These are phyloP conservation scores for Cupressus sempervirens DNA, from an alignment of 75 land plant species.

Conservation along the genomic window DNA sequence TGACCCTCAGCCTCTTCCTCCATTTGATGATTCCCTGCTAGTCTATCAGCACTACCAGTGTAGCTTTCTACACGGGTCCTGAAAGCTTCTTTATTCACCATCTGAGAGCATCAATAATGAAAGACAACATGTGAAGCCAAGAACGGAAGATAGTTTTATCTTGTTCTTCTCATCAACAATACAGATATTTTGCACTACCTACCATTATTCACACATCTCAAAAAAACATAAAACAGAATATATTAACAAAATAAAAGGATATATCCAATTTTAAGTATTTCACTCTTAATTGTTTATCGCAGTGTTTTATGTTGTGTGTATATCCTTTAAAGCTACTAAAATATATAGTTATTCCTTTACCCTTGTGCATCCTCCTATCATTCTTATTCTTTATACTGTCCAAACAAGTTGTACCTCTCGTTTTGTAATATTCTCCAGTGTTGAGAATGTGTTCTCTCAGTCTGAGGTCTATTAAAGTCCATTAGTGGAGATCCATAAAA, in stretches of 20 bases:
- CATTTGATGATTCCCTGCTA: not conserved
- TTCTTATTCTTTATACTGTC: not conserved
- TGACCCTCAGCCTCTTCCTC: not conserved
- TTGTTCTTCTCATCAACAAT: not conserved
- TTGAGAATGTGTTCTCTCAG: not conserved
- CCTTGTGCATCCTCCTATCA: not conserved
- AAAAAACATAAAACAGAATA: not conserved
- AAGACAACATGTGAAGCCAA: no score
- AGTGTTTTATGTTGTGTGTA: not conserved
- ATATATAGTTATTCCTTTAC: not conserved
- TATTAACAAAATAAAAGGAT: not conserved
- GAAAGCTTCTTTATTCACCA: not conserved
- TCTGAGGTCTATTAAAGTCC: not conserved
- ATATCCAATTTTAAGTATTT: not conserved
- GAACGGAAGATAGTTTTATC: not conserved
- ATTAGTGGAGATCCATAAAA: no score
- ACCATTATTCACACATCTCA: not conserved
- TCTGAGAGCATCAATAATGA: not conserved
- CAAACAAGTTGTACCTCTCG: not conserved
- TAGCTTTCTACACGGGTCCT: no score
- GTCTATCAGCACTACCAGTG: no score
- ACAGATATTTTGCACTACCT: not conserved
- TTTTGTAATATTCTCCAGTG: not conserved
- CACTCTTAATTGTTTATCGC: not conserved
- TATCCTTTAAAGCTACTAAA: not conserved